Conservation (phyloP, 805 yeast species). For the Suhomyces vadensis region DNA sequence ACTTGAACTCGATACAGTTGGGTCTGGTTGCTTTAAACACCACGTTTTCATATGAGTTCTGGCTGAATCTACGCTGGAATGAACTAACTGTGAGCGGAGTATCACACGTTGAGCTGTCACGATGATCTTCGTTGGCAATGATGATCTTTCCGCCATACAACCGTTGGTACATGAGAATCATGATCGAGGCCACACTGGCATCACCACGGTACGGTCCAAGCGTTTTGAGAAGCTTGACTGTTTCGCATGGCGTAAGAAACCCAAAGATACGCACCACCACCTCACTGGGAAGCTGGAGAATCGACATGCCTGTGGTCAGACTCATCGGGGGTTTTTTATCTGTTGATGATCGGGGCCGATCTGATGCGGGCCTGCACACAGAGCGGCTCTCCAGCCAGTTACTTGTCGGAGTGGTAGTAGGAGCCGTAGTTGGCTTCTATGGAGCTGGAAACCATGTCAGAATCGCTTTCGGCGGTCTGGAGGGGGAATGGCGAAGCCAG, state of each 20-base stretch:
- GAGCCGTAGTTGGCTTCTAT: conserved; percentile 21
- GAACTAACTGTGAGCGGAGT: conserved; percentile 14
- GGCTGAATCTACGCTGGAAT: conserved; percentile 15
- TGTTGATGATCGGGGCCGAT: too few relatives aligned
- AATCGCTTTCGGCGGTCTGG: too few relatives aligned
- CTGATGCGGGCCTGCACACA: neutral
- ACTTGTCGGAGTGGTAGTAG: conserved; percentile 15
- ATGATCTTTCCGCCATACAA: conserved; percentile 20
- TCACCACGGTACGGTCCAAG: conserved; percentile 3
- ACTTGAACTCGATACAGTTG: conserved; percentile 21
- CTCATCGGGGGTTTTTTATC: conserved; percentile 1
- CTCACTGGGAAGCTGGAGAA: conserved; percentile 21
- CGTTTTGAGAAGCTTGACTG: conserved; percentile 6
- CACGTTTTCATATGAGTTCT: conserved; percentile 3
- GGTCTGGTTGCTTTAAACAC: conserved; percentile 21
- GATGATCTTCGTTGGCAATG: conserved; percentile 11
- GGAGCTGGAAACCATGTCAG: neutral
- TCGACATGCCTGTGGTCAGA: neutral
- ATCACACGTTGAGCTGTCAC: conserved; percentile 8
- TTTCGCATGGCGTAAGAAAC: conserved; percentile 10
- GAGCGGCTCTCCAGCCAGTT: neutral
- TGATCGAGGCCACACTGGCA: neutral
- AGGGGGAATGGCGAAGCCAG: too few relatives aligned
- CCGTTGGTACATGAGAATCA: conserved; percentile 19
- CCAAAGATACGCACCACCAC: conserved; percentile 16